Conservation (phyloP, 2,329 filamentous ascomycete genomes). For the Botrytis tulipae region DNA sequence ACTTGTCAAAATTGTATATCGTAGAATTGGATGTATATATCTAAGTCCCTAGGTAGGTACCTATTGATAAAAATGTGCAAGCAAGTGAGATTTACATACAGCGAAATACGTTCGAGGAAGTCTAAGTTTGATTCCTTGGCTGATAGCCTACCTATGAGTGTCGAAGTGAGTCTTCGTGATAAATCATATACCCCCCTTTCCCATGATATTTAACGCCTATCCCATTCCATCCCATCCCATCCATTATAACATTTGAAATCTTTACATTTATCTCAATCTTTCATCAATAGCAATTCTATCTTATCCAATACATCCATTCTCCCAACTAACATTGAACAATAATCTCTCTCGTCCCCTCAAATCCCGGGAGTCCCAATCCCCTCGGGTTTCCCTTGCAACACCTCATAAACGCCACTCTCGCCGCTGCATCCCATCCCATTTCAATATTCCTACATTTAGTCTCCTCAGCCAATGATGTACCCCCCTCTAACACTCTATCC, state of each 20-base stretch:
- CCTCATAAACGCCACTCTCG: neutral
- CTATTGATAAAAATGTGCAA: neutral
- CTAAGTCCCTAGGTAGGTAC: neutral
- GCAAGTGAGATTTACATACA: neutral
- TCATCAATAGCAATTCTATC: neutral
- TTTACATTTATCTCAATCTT: neutral
- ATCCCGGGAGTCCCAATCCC: neutral
- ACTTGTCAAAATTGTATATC: neutral
- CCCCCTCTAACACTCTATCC: neutral
- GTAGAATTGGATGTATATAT: neutral
- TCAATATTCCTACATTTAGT: slow-evolving; percentile 7
- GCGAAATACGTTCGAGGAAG: neutral
- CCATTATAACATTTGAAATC: neutral
- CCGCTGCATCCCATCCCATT: neutral
- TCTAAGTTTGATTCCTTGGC: neutral
- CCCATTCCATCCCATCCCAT: neutral
- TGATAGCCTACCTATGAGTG: neutral
- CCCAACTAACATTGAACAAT: neutral
- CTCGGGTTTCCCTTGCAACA: neutral
- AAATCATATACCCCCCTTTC: neutral
- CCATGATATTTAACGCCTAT: neutral
- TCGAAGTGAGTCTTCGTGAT: neutral
- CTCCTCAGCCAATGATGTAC: neutral
- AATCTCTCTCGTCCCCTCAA: neutral
- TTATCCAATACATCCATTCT: neutral